Evolutionary conservation across 768 basidiomycete genomes (phyloP).

Genomic region (Termitomyces sp.): DNA sequence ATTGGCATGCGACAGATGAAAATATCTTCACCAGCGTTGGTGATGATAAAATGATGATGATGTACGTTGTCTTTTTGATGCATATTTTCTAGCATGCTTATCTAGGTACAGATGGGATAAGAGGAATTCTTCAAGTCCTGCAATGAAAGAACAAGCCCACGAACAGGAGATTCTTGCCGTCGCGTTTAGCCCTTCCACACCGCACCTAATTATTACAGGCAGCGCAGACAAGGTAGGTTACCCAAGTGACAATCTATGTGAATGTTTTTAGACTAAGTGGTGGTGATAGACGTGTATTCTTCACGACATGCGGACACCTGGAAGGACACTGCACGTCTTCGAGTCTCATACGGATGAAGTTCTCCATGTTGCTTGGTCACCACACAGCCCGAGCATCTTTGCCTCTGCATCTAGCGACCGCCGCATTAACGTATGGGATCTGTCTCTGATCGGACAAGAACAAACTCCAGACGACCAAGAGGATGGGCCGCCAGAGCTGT

Average conservation of each 20-base stretch:
- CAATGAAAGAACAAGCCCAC: slow-evolving; percentile 75
- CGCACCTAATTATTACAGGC: slow-evolving; percentile 81
- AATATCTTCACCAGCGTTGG: slow-evolving; percentile 91
- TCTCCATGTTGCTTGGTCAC: slow-evolving; percentile 92
- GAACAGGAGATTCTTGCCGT: slow-evolving; percentile 88
- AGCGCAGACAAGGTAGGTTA: slow-evolving; percentile 82
- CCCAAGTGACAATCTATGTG: not conserved
- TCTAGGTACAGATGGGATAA: slow-evolving; percentile 79
- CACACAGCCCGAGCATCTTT: slow-evolving; percentile 86
- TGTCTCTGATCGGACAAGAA: slow-evolving; percentile 86
- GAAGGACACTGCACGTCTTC: slow-evolving; percentile 80
- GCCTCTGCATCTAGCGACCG: slow-evolving; percentile 94
- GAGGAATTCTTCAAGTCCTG: slow-evolving; percentile 63
- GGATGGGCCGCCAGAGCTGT: slow-evolving; percentile 93
- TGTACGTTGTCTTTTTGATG: slow-evolving; percentile 48
- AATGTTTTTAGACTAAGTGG: not conserved
- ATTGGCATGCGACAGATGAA: slow-evolving; percentile 85
- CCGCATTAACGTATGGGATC: slow-evolving; percentile 92
- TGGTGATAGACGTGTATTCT: slow-evolving; percentile 71
- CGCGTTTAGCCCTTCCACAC: slow-evolving; percentile 79
- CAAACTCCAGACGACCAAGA: slow-evolving; percentile 98
- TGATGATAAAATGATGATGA: slow-evolving; percentile 90
- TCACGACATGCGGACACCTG: slow-evolving; percentile 78
- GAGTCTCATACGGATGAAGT: slow-evolving; percentile 94
- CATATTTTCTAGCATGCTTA: not conserved